Evolutionary conservation across 2,329 filamentous ascomycete species (phyloP).

Genomic region (Spiromastix sp.): DNA sequence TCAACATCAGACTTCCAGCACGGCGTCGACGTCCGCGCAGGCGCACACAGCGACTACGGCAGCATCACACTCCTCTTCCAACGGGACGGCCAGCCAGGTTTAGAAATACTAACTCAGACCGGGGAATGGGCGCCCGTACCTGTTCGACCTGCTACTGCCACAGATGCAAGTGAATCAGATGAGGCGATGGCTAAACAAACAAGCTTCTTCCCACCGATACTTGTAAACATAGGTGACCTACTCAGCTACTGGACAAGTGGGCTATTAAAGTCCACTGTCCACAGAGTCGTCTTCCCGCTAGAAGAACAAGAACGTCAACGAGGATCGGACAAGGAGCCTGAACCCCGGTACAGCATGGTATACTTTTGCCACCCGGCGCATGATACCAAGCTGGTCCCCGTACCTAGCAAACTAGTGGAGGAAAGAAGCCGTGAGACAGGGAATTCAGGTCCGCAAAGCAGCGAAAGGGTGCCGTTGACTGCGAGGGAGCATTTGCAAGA

Average conservation of each 20-base stretch:
- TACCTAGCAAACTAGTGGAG: conserved; percentile 43
- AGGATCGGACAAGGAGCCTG: conserved; percentile 23
- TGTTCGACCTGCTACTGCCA: conserved; percentile 42
- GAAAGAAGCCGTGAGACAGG: conserved; percentile 27
- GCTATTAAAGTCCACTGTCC: conserved; percentile 75
- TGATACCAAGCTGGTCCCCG: conserved; percentile 41
- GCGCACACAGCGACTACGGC: conserved; percentile 83
- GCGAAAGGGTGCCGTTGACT: conserved; percentile 38
- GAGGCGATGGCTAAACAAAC: conserved; percentile 6
- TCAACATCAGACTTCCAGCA: conserved; percentile 35
- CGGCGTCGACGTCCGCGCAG: conserved; percentile 64
- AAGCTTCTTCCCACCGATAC: conserved; percentile 56
- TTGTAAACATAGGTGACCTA: conserved; percentile 62
- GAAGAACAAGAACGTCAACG: conserved; percentile 19
- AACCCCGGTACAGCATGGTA: conserved; percentile 47
- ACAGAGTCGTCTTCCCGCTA: conserved; percentile 67
- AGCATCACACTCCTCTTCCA: conserved; percentile 68
- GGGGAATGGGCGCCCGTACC: conserved; percentile 54
- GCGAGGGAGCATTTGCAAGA: conserved; percentile 49
- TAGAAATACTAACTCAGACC: conserved; percentile 63
- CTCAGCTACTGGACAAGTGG: conserved; percentile 86
- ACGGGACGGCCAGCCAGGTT: conserved; percentile 68
- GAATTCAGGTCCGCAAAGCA: conserved; percentile 32
- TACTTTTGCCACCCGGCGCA: conserved; percentile 56
- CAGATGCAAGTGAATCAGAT: conserved; percentile 32